Conservation (phyloP, 305 asterid genomes). For the Euphrasia arctica region DNA sequence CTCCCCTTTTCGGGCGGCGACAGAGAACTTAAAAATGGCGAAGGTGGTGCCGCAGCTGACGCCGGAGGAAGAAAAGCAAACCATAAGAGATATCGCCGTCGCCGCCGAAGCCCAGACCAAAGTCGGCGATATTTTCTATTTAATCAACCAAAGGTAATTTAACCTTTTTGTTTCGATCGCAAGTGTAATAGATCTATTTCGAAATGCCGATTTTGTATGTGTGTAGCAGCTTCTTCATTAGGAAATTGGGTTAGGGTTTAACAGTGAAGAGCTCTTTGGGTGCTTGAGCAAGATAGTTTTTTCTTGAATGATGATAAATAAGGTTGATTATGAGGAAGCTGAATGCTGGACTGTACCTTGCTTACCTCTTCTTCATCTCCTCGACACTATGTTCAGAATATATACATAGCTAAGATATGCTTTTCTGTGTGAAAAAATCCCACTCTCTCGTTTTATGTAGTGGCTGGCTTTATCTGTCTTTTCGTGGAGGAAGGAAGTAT, state of each 20-base stretch:
- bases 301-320: background rate
- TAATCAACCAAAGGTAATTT: slow-evolving; percentile 74
- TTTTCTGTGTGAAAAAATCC: background rate
- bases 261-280: slow-evolving; percentile 24
- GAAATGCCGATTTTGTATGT: background rate
- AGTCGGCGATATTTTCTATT: slow-evolving; percentile 78
- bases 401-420: slow-evolving; percentile 16
- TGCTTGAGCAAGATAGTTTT: slow-evolving; percentile 4
- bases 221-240: background rate
- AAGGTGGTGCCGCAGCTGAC: slow-evolving; percentile 67
- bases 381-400: background rate
- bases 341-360: slow-evolving; percentile 24
- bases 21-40: slow-evolving; percentile 43
- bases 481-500: background rate
- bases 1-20: slow-evolving; percentile 12
- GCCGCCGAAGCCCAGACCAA: slow-evolving; percentile 80
- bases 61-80: slow-evolving; percentile 86
- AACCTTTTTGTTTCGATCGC: background rate
- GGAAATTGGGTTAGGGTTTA: slow-evolving; percentile 37
- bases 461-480: background rate
- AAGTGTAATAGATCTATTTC: slow-evolving; percentile 27
- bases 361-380: background rate
- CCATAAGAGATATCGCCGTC: slow-evolving; percentile 67
- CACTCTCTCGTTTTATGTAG: background rate
- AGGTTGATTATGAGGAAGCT: slow-evolving; percentile 17